These are phyloP conservation scores for Abortiporus biennis DNA, from an alignment of 1,284 basidiomycete species.

Conservation along the genomic window DNA sequence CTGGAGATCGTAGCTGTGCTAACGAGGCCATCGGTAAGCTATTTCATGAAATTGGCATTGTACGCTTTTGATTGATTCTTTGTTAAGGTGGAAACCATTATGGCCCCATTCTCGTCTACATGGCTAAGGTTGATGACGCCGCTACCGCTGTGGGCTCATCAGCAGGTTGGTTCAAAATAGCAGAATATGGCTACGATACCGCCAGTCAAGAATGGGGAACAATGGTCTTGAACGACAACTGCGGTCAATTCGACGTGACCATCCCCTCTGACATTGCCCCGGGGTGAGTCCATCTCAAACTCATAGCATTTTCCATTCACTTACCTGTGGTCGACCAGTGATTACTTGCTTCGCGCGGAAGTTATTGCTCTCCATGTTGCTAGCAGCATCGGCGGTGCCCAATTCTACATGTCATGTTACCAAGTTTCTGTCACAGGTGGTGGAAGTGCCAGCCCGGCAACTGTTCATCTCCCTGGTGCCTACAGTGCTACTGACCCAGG, in stretches of 20 bases:
- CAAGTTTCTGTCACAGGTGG: slow-evolving; percentile 32
- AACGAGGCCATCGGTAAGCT: slow-evolving; percentile 40
- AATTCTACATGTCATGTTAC: slow-evolving; percentile 48
- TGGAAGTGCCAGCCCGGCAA: slow-evolving; percentile 6
- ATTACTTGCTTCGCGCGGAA: slow-evolving; percentile 48
- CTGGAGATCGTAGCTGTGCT: slow-evolving; percentile 37
- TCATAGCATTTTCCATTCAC: neutral
- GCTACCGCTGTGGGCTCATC: slow-evolving; percentile 35
- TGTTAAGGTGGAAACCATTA: slow-evolving; percentile 34
- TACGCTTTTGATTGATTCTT: neutral
- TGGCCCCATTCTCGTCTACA: slow-evolving; percentile 18
- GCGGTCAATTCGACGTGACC: slow-evolving; percentile 45
- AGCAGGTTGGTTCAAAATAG: slow-evolving; percentile 47
- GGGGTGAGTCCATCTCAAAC: slow-evolving; percentile 19
- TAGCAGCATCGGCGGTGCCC: slow-evolving; percentile 36
- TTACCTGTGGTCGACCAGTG: slow-evolving; percentile 7
- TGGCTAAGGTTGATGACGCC: slow-evolving; percentile 39
- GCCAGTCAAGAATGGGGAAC: too few relatives aligned
- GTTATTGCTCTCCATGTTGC: slow-evolving; percentile 44
- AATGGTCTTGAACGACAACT: slow-evolving; percentile 40
- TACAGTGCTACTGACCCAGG: slow-evolving; percentile 37
- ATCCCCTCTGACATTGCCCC: slow-evolving; percentile 39
- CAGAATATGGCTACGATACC: slow-evolving; percentile 44
- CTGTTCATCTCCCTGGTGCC: slow-evolving; percentile 14
- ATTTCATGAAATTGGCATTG: too few relatives aligned